Conservation (phyloP, 129 eudicot species). For the Logfia minima region DNA sequence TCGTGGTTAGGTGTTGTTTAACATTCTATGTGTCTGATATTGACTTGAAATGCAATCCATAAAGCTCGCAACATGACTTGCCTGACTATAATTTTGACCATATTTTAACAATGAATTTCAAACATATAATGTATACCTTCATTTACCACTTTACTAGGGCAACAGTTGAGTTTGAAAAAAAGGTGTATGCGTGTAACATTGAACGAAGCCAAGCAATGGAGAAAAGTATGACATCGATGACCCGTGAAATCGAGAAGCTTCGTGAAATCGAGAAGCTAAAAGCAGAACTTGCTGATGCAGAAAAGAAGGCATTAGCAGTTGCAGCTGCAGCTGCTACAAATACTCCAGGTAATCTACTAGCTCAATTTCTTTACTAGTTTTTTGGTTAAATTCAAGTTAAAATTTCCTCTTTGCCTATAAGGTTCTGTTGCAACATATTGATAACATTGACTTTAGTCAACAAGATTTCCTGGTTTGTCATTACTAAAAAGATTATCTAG, state of each 20-base stretch:
- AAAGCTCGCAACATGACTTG: background rate
- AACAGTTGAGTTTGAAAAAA: conserved; percentile 75
- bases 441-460: background rate
- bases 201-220: conserved; percentile 67
- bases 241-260: conserved; percentile 66
- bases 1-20: background rate
- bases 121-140: background rate
- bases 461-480: background rate
- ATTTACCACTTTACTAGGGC: conserved; percentile 40
- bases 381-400: background rate
- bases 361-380: background rate
- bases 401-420: conserved; percentile 1
- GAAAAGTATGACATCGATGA: conserved; percentile 55
- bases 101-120: background rate
- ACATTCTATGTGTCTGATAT: background rate
- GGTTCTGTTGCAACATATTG: background rate
- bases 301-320: conserved; percentile 70
- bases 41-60: background rate
- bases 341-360: conserved; percentile 44
- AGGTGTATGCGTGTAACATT: conserved; percentile 44
- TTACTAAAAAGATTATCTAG: background rate
- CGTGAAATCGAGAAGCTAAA: conserved; percentile 64
- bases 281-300: conserved; percentile 70
- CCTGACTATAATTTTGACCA: background rate
- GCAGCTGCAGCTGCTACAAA: conserved; percentile 69